Conservation (phyloP, 768 basidiomycete species). For the Leucocoprinus leucothites region DNA sequence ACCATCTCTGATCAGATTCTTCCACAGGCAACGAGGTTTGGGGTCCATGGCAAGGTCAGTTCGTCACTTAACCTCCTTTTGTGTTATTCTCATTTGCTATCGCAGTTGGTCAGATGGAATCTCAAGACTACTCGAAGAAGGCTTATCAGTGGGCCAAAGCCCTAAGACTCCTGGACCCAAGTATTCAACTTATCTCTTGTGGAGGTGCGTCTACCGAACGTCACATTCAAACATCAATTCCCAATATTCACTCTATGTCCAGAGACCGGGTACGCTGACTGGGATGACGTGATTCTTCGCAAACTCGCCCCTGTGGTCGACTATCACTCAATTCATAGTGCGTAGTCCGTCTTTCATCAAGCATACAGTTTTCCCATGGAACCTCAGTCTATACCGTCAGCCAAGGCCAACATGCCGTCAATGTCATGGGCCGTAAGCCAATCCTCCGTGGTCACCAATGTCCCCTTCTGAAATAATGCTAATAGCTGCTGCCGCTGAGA, state of each 20-base stretch:
- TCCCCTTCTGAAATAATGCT: not conserved
- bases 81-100: not conserved
- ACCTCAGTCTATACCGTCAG: conserved; percentile 38
- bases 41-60: conserved; percentile 48
- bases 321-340: conserved; percentile 46
- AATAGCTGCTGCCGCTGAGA: conserved; percentile 49
- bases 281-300: conserved; percentile 38
- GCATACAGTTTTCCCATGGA: not conserved
- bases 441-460: not conserved
- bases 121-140: conserved; percentile 51
- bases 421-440: conserved; percentile 48
- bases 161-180: conserved; percentile 52
- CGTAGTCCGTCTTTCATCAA: conserved; percentile 7
- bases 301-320: conserved; percentile 45
- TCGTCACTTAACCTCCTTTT: not conserved
- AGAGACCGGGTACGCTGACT: conserved; percentile 41
- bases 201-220: conserved; percentile 35
- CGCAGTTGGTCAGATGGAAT: conserved; percentile 51
- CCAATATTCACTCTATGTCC: conserved; percentile 2
- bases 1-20: conserved; percentile 16
- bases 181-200: conserved; percentile 52
- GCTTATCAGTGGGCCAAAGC: conserved; percentile 64
- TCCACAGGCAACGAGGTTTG: conserved; percentile 52
- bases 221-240: conserved; percentile 2
- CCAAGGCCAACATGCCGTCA: conserved; percentile 44